These are phyloP conservation scores for Lactarius hatsudake DNA, from an alignment of 768 basidiomycete species.

Conservation along the genomic window DNA sequence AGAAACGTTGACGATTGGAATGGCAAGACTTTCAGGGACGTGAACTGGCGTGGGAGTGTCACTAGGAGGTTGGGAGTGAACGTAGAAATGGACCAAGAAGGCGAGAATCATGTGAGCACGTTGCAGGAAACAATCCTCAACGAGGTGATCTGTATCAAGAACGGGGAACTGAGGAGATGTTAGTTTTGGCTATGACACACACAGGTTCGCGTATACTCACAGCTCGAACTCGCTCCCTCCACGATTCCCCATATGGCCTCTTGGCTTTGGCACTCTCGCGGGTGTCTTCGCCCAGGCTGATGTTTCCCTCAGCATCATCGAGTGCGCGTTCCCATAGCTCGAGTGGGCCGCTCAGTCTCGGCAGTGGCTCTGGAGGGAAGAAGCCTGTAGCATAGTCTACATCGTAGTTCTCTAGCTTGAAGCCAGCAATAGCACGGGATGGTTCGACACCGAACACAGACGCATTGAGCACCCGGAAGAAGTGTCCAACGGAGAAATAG, in stretches of 20 bases:
- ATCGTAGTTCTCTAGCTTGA: conserved; percentile 42
- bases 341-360: conserved; percentile 52
- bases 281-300: conserved; percentile 58
- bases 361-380: conserved; percentile 66
- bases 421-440: conserved; percentile 2
- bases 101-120: conserved; percentile 88
- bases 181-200: neutral
- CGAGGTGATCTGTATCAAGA: conserved; percentile 53
- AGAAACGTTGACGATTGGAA: conserved; percentile 78
- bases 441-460: conserved; percentile 12
- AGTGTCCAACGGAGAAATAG: conserved; percentile 21
- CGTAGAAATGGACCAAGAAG: conserved; percentile 88
- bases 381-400: conserved; percentile 73
- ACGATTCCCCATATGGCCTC: conserved; percentile 56
- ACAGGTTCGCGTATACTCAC: conserved; percentile 44
- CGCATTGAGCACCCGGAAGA: conserved; percentile 21
- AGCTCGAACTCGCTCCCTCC: conserved; percentile 60
- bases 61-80: conserved; percentile 65
- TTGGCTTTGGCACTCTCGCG: conserved; percentile 47
- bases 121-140: conserved; percentile 61
- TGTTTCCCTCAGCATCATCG: conserved; percentile 47
- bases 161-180: conserved; percentile 59
- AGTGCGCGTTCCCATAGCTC: conserved; percentile 71
- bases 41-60: conserved; percentile 41
- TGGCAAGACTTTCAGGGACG: conserved; percentile 73